Evolutionary conservation across 495 filamentous ascomycete genomes (phyloP).

Genomic region (Opeltia flavorubescens): DNA sequence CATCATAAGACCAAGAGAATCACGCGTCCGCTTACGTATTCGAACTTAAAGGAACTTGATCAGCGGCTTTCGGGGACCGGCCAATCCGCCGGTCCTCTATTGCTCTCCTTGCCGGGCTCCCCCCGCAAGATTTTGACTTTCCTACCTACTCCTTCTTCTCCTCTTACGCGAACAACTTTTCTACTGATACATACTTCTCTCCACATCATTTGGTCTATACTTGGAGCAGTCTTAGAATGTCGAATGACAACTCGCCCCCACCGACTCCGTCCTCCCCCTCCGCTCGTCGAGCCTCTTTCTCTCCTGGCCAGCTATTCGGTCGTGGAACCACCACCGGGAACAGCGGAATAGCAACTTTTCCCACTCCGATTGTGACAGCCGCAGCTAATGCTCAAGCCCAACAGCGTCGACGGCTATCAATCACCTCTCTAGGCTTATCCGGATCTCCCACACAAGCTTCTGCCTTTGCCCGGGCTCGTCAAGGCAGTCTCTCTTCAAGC

Average conservation of each 20-base stretch:
- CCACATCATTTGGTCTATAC: background rate
- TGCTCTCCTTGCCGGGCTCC: too few species aligned
- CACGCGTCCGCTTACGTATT: too few species aligned
- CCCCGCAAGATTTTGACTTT: too few species aligned
- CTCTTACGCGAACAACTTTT: too few species aligned
- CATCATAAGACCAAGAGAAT: too few species aligned
- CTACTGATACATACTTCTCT: too few species aligned
- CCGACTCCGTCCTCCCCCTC: constrained; percentile 31
- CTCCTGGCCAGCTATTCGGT: constrained; percentile 31
- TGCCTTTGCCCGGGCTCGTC: constrained; percentile 44
- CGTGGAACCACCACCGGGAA: constrained; percentile 19
- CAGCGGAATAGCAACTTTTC: constrained; percentile 29
- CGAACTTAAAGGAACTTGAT: too few species aligned
- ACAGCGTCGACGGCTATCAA: constrained; percentile 72
- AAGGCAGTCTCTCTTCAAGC: constrained; percentile 55
- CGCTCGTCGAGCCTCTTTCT: constrained; percentile 35
- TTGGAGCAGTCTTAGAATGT: constrained; percentile 24
- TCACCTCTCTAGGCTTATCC: constrained; percentile 72
- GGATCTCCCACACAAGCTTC: constrained; percentile 56
- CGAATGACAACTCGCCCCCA: constrained; percentile 32
- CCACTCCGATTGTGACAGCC: constrained; percentile 52
- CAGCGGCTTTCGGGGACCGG: too few species aligned
- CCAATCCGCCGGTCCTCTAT: background rate
- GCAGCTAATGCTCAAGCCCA: constrained; percentile 47
- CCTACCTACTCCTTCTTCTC: background rate